Evolutionary conservation across 139 green algal genomes (phyloP).

Genomic region (Asterochloris sp.): DNA sequence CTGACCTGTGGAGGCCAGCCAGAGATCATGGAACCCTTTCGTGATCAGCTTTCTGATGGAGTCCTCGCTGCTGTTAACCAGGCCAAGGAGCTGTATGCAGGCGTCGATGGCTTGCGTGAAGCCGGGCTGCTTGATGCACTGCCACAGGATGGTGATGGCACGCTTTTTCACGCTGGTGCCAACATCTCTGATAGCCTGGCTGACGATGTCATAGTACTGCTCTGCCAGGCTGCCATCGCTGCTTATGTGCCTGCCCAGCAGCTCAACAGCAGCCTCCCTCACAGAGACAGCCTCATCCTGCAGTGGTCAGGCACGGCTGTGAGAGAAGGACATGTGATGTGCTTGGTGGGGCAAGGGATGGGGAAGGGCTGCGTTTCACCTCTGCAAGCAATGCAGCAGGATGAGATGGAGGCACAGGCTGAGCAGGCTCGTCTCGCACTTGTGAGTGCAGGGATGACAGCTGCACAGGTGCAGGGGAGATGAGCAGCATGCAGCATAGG

Average conservation of each 20-base stretch:
- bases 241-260: slow-evolving; percentile 73
- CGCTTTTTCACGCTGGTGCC: slow-evolving; percentile 79
- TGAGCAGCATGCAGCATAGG: no score
- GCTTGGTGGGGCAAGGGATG: no score
- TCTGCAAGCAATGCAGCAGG: no score
- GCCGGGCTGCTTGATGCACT: slow-evolving; percentile 55
- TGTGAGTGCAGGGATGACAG: no score
- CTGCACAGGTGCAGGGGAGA: no score
- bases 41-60: slow-evolving; percentile 53
- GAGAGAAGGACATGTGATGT: neutral
- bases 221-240: slow-evolving; percentile 49
- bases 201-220: slow-evolving; percentile 70
- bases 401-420: no score
- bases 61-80: slow-evolving; percentile 47
- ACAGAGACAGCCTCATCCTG: slow-evolving; percentile 80
- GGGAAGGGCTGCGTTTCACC: no score
- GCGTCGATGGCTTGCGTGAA: slow-evolving; percentile 55
- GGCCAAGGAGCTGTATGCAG: slow-evolving; percentile 53
- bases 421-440: no score
- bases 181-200: slow-evolving; percentile 49
- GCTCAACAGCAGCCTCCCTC: slow-evolving; percentile 77
- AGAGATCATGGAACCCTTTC: slow-evolving; percentile 51
- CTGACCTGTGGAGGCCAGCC: slow-evolving; percentile 31
- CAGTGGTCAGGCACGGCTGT: neutral
- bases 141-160: slow-evolving; percentile 79